A percentile compares a stretch with the other conserved stretches of the same genome.
These are phyloP conservation scores for Nannochloropsis salina DNA, from an alignment of 108 stramenopile genomes.

Conservation along the genomic window DNA sequence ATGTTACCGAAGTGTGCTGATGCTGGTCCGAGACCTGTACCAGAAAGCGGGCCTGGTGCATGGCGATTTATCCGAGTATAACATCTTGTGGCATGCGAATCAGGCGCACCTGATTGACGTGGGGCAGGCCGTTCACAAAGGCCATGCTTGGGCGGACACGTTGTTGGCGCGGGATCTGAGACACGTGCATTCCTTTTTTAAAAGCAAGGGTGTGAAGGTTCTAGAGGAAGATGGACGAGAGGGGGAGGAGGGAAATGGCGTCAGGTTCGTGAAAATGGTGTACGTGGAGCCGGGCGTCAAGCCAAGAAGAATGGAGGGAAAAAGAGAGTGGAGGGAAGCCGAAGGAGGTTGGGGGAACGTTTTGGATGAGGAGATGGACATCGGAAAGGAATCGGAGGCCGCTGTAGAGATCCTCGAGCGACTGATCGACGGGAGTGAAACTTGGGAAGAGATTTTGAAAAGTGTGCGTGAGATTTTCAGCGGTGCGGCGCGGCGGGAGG, in stretches of 20 bases:
- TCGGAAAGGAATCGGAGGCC: background rate
- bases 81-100: conserved; percentile 43
- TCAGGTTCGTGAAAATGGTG: background rate
- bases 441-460: background rate
- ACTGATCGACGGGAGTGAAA: conserved; percentile 18
- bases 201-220: background rate
- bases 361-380: background rate
- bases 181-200: background rate
- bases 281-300: background rate
- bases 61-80: conserved; percentile 59
- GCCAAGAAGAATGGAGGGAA: background rate
- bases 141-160: conserved; percentile 26
- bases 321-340: background rate
- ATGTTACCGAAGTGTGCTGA: conserved; percentile 44
- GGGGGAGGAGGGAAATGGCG: background rate
- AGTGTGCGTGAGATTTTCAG: background rate
- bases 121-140: conserved; percentile 38
- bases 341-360: background rate
- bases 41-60: conserved; percentile 48
- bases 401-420: background rate
- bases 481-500: background rate
- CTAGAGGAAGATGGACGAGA: background rate
- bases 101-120: conserved; percentile 41
- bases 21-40: conserved; percentile 39
- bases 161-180: conserved; percentile 22